Percentiles rank a stretch among this genome's conserved stretches.
phyloP scores from a whole-genome alignment of 2,329 filamentous ascomycete species.

The Beauveria medogensis region DNA sequence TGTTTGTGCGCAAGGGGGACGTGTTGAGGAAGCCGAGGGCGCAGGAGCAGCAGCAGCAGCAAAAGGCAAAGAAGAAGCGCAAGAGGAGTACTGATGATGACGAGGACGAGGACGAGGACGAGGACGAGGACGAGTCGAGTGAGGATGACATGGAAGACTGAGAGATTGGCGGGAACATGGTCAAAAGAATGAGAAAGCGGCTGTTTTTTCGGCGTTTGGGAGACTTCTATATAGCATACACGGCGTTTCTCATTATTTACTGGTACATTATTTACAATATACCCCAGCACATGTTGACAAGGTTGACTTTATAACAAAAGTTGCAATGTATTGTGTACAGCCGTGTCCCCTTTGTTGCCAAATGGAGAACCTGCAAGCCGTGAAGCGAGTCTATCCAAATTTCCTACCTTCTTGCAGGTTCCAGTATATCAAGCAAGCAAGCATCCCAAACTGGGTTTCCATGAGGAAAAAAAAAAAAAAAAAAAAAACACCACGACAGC shows the following conservation, averaged over 20 bases:
- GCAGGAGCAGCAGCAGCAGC: slow-evolving; percentile 17
- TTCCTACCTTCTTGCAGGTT: too few species aligned
- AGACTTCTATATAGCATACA: not conserved
- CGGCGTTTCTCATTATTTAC: not conserved
- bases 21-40: slow-evolving; percentile 19
- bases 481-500: not conserved
- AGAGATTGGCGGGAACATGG: not conserved
- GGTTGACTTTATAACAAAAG: not conserved
- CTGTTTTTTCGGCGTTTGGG: not conserved
- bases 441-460: not conserved
- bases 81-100: slow-evolving; percentile 1
- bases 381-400: too few species aligned
- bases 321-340: too few species aligned
- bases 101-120: not conserved
- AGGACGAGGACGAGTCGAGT: not conserved
- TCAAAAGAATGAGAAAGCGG: not conserved
- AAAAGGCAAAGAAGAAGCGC: not conserved
- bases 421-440: not conserved
- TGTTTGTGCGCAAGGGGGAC: slow-evolving; percentile 54
- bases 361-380: too few species aligned
- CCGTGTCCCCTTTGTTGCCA: too few species aligned
- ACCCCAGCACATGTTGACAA: not conserved
- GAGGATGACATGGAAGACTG: slow-evolving; percentile 1
- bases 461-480: not conserved
- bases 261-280: not conserved